A percentile compares a stretch with the other conserved stretches of the same genome.
These are phyloP conservation scores for Colletotrichum sojae DNA, from an alignment of 2,329 filamentous ascomycete genomes.

Conservation along the genomic window DNA sequence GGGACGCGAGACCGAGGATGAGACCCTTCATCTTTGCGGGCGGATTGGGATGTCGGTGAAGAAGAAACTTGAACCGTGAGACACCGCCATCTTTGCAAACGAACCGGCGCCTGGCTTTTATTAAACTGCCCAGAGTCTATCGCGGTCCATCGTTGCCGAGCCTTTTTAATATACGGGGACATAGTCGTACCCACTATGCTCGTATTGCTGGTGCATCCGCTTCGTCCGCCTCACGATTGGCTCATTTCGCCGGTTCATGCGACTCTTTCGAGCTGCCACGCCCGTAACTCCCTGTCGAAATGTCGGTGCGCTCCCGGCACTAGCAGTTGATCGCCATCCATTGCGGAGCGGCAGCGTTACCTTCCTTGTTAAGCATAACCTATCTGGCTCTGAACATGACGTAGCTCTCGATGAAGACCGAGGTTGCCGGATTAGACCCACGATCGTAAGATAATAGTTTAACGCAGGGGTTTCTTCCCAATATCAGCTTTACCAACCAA, in stretches of 20 bases:
- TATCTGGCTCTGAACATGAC: slow-evolving; percentile 4
- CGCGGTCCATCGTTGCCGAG: too few species aligned
- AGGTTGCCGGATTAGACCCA: too few species aligned
- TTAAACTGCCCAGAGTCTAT: too few species aligned
- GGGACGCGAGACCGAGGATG: slow-evolving; percentile 21
- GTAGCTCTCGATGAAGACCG: not conserved
- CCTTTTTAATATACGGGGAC: not conserved
- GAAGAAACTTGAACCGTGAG: not conserved
- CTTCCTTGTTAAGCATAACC: slow-evolving; percentile 20
- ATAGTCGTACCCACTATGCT: slow-evolving; percentile 25
- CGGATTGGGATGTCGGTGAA: not conserved
- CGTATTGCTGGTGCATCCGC: slow-evolving; percentile 27
- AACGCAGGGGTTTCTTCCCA: too few species aligned
- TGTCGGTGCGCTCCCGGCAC: slow-evolving; percentile 12
- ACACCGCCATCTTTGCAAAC: not conserved
- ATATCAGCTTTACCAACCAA: too few species aligned
- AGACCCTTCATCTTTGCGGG: slow-evolving; percentile 18
- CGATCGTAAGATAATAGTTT: too few species aligned
- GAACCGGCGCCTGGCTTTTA: not conserved
- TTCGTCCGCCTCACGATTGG: slow-evolving; percentile 14
- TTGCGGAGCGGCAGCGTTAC: not conserved
- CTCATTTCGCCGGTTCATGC: slow-evolving; percentile 10
- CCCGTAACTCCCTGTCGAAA: slow-evolving; percentile 17
- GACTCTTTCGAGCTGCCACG: slow-evolving; percentile 17
- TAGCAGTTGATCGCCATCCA: slow-evolving; percentile 15